Base-by-base conservation (phyloP, 2,329 filamentous ascomycete species). In the Colletotrichum sp. region DNA sequence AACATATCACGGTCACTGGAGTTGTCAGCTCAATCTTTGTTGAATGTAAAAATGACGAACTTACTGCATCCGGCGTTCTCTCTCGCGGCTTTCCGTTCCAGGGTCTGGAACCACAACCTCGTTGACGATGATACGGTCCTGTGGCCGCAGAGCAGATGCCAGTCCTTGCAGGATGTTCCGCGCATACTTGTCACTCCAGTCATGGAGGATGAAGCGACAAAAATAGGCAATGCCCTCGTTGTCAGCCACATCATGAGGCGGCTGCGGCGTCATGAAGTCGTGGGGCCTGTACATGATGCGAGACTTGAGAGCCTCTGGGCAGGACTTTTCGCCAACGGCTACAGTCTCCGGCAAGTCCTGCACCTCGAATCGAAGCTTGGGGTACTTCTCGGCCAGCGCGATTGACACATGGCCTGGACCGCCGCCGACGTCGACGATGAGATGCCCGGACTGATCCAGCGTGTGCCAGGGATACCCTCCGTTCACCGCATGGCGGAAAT, bases 161-260 rank as follows among this genome's bases (percentile, higher is more conserved):
- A 71, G 30, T 12, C 32, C 26, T 21, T 71, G 69, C 10, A 85
- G 78, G 24, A 88, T 88, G n/a, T 77, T 74, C 2, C 78, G 72
- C 0, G 82, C 80, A 15, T 86, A 80, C 3, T 81, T 81, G 30
- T 89, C 86, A 0, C 86, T 82, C 88, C 88, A 90, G 78, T 90
- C 87, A 77, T 90, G 89, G 5, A 90, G 78, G 24, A 90, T 88
- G 74, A 84, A 84, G 32, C 88, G 87, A 76, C 90, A 82, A 55
- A 89, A 82, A 78, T 89, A 90, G 9, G 69, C 69, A 21, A 71
- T 67, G 8, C 69, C 49, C 24, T 67, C 69, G 13, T 30, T 18
- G 10, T 12, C 62, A 12, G 28, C 60, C 15, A 86, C 81, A 26
- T 84, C 81, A 15, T 78, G 62, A n/a, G 49, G 55, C 5, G 79